Percentiles rank a stretch among this genome's conserved stretches.
phyloP scores from a whole-genome alignment of 2,329 filamentous ascomycete species.

The Alternaria novae-zelandiae region DNA sequence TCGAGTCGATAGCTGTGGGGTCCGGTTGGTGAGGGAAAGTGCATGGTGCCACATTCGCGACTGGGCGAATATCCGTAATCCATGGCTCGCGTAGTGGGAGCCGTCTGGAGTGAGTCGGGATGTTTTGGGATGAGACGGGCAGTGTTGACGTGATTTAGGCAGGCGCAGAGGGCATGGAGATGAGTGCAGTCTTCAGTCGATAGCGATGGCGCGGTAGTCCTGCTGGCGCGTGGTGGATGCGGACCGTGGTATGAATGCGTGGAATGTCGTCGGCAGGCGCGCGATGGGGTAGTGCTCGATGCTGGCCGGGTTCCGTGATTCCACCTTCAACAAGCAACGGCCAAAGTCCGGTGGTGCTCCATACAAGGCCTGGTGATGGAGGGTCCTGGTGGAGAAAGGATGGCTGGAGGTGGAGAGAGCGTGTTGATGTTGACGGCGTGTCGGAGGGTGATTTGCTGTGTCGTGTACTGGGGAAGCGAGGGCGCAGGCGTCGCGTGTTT shows the following conservation, averaged over 20 bases:
- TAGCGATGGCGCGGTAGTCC: conserved; percentile 32
- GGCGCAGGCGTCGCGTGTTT: conserved; percentile 29
- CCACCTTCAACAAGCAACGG: conserved; percentile 44
- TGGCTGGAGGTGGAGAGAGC: conserved; percentile 18
- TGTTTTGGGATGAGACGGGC: conserved; percentile 12
- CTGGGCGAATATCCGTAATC: conserved; percentile 59
- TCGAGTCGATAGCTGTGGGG: conserved; percentile 78
- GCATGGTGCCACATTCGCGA: conserved; percentile 75
- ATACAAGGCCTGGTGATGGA: conserved; percentile 41
- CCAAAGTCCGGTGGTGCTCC: conserved; percentile 33
- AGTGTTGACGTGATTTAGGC: conserved; percentile 17
- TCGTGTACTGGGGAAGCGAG: conserved; percentile 21
- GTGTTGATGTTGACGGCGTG: conserved; percentile 26
- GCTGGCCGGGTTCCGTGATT: conserved; percentile 22
- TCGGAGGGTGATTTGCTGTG: conserved; percentile 32
- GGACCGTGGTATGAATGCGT: conserved; percentile 37
- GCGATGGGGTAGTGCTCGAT: conserved; percentile 21
- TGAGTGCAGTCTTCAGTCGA: conserved; percentile 30
- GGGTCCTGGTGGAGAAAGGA: conserved; percentile 15
- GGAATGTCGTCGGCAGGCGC: conserved; percentile 30
- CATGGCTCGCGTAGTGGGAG: conserved; percentile 41
- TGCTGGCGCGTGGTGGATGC: conserved; percentile 13
- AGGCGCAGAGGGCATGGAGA: conserved; percentile 29
- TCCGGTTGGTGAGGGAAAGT: conserved; percentile 80
- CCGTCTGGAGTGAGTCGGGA: conserved; percentile 1